phyloP scores from a whole-genome alignment of 805 yeast species.

The Zygoascus flipseniorum region DNA sequence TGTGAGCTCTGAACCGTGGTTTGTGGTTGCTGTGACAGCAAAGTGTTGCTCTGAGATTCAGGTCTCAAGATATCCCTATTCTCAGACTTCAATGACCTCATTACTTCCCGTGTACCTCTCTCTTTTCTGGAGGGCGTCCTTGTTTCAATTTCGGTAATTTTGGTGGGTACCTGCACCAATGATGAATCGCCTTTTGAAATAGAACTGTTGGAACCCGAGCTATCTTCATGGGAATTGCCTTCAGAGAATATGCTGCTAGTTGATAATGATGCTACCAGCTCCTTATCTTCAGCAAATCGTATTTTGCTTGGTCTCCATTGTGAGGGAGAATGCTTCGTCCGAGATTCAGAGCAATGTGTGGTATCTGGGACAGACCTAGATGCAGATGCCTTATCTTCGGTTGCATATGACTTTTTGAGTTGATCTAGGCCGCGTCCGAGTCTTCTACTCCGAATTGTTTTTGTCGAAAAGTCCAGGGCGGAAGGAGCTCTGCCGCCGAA shows the following conservation, averaged over 20 bases:
- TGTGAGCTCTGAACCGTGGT: background rate
- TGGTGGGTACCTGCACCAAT: background rate
- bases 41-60: background rate
- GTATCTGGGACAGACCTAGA: background rate
- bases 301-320: conserved; percentile 6
- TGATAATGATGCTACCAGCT: background rate
- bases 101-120: background rate
- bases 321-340: conserved; percentile 1
- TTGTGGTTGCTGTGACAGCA: background rate
- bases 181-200: background rate
- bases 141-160: conserved; percentile 2
- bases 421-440: background rate
- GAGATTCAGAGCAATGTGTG: background rate
- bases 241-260: background rate
- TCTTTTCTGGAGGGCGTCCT: conserved; percentile 5
- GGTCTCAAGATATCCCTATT: background rate
- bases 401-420: background rate
- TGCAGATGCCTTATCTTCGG: background rate
- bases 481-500: background rate
- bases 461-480: background rate
- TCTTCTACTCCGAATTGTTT: background rate
- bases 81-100: background rate
- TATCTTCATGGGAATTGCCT: background rate
- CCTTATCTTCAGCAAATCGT: conserved; percentile 8
- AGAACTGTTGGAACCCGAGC: background rate